Evolutionary conservation across 2,329 filamentous ascomycete genomes (phyloP).

Genomic region (Huntiella moniliformis): DNA sequence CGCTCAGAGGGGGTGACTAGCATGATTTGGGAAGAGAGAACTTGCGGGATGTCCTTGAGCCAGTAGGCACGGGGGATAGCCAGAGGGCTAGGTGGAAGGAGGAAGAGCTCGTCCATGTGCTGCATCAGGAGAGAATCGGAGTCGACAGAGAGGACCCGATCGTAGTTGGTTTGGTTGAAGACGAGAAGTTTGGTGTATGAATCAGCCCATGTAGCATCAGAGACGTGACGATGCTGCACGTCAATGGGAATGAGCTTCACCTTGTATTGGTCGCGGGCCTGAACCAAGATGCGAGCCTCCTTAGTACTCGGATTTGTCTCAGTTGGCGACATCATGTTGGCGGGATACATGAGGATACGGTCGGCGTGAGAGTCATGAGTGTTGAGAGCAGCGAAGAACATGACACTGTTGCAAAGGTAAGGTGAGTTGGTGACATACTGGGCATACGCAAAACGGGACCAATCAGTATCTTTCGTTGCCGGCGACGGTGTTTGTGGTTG

Average conservation of each 20-base stretch:
- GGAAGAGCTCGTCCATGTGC: slow-evolving; percentile 49
- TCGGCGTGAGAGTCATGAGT: slow-evolving; percentile 22
- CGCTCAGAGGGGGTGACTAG: slow-evolving; percentile 37
- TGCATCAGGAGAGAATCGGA: slow-evolving; percentile 42
- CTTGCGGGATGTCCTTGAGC: slow-evolving; percentile 32
- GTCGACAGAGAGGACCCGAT: slow-evolving; percentile 29
- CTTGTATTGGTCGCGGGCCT: slow-evolving; percentile 22
- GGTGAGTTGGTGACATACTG: slow-evolving; percentile 25
- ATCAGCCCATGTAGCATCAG: slow-evolving; percentile 36
- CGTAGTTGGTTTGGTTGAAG: slow-evolving; percentile 46
- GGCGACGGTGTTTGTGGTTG: too few species aligned
- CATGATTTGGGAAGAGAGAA: slow-evolving; percentile 43
- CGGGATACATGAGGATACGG: slow-evolving; percentile 25
- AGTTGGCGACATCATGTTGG: slow-evolving; percentile 17
- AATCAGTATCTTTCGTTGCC: slow-evolving; percentile 12
- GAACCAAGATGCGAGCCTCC: slow-evolving; percentile 19
- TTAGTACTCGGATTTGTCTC: slow-evolving; percentile 15
- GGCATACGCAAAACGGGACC: slow-evolving; percentile 25
- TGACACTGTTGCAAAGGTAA: slow-evolving; percentile 27
- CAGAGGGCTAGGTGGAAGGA: slow-evolving; percentile 37
- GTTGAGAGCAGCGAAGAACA: slow-evolving; percentile 26
- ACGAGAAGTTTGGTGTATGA: slow-evolving; percentile 49
- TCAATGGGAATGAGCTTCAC: slow-evolving; percentile 23
- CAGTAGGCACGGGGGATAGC: slow-evolving; percentile 57
- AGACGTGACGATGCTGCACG: slow-evolving; percentile 19